Percentiles rank a stretch among this genome's conserved stretches.
phyloP scores from a whole-genome alignment of 2,329 filamentous ascomycete genomes.

The Aspergillus bombycis region DNA sequence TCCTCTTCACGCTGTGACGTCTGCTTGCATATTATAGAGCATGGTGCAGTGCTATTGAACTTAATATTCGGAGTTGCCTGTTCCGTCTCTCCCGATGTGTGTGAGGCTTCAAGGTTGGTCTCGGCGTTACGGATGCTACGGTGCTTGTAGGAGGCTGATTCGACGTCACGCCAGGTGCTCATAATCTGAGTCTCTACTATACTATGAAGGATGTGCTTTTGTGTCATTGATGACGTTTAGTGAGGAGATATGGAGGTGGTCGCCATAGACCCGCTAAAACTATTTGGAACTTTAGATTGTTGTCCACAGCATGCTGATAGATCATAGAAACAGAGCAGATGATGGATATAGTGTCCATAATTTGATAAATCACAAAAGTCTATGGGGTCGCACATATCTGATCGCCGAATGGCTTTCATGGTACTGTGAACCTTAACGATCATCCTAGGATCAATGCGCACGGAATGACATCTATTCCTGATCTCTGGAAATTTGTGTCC shows the following conservation, averaged over 20 bases:
- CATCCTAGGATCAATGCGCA: background rate
- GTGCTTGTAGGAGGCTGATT: background rate
- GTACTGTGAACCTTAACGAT: background rate
- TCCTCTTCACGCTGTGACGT: background rate
- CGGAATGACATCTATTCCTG: background rate
- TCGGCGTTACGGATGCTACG: background rate
- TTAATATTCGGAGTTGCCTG: conserved; percentile 13
- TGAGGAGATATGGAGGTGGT: background rate
- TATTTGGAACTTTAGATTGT: background rate
- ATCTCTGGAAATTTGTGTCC: background rate
- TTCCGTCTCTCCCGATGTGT: conserved; percentile 12
- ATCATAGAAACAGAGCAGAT: background rate
- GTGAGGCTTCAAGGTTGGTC: background rate
- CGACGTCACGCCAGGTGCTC: background rate
- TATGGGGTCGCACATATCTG: background rate
- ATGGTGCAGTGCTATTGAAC: background rate
- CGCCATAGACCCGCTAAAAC: background rate
- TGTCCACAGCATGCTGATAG: background rate
- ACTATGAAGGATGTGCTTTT: background rate
- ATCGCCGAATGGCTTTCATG: background rate
- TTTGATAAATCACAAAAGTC: background rate
- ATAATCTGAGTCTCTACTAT: background rate
- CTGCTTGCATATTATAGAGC: background rate
- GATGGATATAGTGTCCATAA: background rate
- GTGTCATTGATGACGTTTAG: background rate